Conservation (phyloP, 2,329 filamentous ascomycete species). For the Claviceps sp. region DNA sequence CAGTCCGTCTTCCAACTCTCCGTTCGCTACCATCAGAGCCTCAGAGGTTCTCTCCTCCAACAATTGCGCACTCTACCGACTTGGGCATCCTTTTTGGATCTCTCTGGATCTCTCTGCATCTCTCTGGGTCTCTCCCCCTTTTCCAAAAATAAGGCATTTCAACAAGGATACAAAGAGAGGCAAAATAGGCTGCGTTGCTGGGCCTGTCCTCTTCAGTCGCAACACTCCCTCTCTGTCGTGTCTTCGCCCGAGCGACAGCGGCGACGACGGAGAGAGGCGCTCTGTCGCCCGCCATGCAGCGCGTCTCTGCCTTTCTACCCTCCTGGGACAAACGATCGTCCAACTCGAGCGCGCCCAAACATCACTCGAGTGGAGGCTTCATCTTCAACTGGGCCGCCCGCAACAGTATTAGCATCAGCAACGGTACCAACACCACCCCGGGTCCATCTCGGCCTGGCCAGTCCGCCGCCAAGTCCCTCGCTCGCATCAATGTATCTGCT, state of each 20-base stretch:
- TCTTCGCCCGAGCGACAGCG: constrained; percentile 19
- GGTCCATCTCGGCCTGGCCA: neutral
- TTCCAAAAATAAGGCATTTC: neutral
- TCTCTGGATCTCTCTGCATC: too few relatives aligned
- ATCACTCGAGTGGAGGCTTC: constrained; percentile 8
- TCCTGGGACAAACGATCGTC: constrained; percentile 32
- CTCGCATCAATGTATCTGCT: constrained; percentile 22
- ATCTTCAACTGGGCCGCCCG: constrained; percentile 33
- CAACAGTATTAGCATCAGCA: constrained; percentile 27
- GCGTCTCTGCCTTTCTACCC: constrained; percentile 29
- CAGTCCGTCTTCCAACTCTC: neutral
- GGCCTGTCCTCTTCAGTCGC: constrained; percentile 10
- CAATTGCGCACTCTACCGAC: neutral
- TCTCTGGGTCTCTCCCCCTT: too few relatives aligned
- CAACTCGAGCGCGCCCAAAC: constrained; percentile 15
- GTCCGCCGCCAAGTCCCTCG: constrained; percentile 10
- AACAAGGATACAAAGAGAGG: neutral
- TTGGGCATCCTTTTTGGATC: neutral
- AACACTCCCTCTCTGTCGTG: constrained; percentile 18
- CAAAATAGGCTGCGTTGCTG: constrained; percentile 6
- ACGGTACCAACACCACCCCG: constrained; percentile 5
- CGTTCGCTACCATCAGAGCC: neutral
- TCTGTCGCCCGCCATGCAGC: constrained; percentile 26
- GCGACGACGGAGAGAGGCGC: constrained; percentile 22
- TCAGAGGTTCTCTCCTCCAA: neutral